Percentiles rank a stretch among this genome's conserved stretches.
These are phyloP conservation scores for Microglena sp. DNA, from an alignment of 139 green algal species.

Conservation along the genomic window DNA sequence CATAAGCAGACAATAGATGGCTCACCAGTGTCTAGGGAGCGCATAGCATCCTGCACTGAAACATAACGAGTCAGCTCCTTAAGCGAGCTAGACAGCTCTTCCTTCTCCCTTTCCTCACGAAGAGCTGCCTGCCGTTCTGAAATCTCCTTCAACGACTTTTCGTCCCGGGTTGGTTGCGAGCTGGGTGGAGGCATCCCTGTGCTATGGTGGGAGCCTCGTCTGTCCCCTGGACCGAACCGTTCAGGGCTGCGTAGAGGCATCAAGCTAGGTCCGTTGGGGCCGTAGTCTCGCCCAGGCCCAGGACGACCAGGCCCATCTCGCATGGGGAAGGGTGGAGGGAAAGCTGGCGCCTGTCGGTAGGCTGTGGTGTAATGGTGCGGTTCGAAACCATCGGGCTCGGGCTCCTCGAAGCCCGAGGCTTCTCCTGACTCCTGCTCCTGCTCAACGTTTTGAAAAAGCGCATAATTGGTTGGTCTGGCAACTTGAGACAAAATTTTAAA, in stretches of 20 bases:
- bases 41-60: conserved; percentile 37
- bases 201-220: neutral
- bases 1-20: neutral
- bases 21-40: conserved; percentile 25
- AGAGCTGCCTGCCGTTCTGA: neutral
- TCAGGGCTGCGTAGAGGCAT: neutral
- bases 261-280: neutral
- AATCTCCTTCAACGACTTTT: neutral
- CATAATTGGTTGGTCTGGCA: neutral
- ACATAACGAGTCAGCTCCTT: conserved; percentile 30
- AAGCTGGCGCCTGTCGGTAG: neutral
- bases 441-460: neutral
- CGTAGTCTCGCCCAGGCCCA: neutral
- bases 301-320: neutral
- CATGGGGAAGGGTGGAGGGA: neutral
- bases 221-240: neutral
- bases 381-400: neutral
- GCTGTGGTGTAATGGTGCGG: neutral
- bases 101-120: conserved; percentile 24
- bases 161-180: neutral
- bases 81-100: conserved; percentile 28
- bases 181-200: neutral
- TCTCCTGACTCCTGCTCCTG: conserved; percentile 15
- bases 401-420: conserved; percentile 4
- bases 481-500: neutral